These are phyloP conservation scores for Orbilia ellipsospora DNA, from an alignment of 2,329 filamentous ascomycete species.

Conservation along the genomic window DNA sequence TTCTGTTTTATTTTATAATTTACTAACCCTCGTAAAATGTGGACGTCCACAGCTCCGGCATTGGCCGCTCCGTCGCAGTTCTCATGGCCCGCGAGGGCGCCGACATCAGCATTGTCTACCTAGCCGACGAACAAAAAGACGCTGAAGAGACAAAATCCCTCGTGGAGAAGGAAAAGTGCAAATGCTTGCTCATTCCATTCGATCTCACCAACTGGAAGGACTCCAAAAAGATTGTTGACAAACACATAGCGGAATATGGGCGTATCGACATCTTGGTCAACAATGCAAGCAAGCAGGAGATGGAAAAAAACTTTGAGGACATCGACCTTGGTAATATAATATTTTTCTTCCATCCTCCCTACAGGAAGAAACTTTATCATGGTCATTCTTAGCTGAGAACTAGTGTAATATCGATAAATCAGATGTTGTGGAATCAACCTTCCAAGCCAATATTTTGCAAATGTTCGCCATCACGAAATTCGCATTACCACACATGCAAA, in stretches of 20 bases:
- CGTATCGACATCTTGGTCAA: slow-evolving; percentile 69
- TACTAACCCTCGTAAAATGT: too few species aligned
- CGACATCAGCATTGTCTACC: slow-evolving; percentile 69
- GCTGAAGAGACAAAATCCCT: slow-evolving; percentile 68
- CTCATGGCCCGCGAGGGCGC: slow-evolving; percentile 71
- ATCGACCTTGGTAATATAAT: slow-evolving; percentile 64
- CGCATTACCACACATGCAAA: slow-evolving; percentile 68
- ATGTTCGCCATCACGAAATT: slow-evolving; percentile 73
- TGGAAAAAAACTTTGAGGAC: slow-evolving; percentile 65
- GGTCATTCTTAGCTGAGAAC: background rate
- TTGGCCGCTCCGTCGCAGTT: slow-evolving; percentile 68
- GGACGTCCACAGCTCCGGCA: slow-evolving; percentile 65
- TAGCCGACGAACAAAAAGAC: slow-evolving; percentile 69
- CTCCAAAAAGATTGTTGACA: slow-evolving; percentile 67
- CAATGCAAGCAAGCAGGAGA: slow-evolving; percentile 62
- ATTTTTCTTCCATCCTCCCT: background rate
- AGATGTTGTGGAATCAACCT: slow-evolving; percentile 68
- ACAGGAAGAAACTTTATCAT: too few species aligned
- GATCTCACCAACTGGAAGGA: slow-evolving; percentile 67
- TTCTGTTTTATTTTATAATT: too few species aligned
- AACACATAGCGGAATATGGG: slow-evolving; percentile 67
- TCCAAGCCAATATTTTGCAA: slow-evolving; percentile 69
- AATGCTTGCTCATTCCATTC: slow-evolving; percentile 66
- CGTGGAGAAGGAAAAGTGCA: slow-evolving; percentile 67
- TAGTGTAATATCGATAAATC: background rate